Conservation (phyloP, 495 filamentous ascomycete species). For the Bacidia rubella region DNA sequence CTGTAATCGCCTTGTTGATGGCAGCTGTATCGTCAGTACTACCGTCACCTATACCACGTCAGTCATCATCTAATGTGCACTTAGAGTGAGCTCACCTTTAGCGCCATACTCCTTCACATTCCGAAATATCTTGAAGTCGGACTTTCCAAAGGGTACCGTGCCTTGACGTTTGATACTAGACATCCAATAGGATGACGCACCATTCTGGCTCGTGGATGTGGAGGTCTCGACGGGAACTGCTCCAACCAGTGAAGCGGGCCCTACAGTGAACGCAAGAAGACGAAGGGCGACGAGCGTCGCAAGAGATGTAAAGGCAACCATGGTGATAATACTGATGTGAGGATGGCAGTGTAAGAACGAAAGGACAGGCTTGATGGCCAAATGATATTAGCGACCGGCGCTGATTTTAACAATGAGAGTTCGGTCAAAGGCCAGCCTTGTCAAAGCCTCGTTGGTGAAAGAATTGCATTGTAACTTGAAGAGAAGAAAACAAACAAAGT, state of each 20-base stretch:
- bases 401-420: slow-evolving; percentile 6
- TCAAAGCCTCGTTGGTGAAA: neutral
- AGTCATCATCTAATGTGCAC: slow-evolving; percentile 4
- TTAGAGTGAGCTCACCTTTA: slow-evolving; percentile 30
- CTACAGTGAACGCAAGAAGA: slow-evolving; percentile 27
- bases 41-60: slow-evolving; percentile 38
- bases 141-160: slow-evolving; percentile 45
- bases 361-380: slow-evolving; percentile 8
- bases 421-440: neutral
- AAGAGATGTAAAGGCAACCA: slow-evolving; percentile 15
- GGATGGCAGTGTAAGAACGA: slow-evolving; percentile 1
- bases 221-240: slow-evolving; percentile 28
- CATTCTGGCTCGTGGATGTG: slow-evolving; percentile 6
- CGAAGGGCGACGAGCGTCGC: slow-evolving; percentile 15
- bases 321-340: slow-evolving; percentile 13
- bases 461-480: slow-evolving; percentile 4
- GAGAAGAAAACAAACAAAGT: slow-evolving; percentile 1
- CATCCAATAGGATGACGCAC: slow-evolving; percentile 53
- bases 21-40: slow-evolving; percentile 72
- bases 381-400: slow-evolving; percentile 18
- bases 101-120: slow-evolving; percentile 82
- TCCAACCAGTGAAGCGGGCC: slow-evolving; percentile 27
- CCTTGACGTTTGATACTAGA: slow-evolving; percentile 59
- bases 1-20: slow-evolving; percentile 74
- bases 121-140: slow-evolving; percentile 61